Percentiles rank a stretch among this genome's conserved stretches.
Conservation (phyloP, 2,329 filamentous ascomycete species). For the Trichoderma oligosporum region DNA sequence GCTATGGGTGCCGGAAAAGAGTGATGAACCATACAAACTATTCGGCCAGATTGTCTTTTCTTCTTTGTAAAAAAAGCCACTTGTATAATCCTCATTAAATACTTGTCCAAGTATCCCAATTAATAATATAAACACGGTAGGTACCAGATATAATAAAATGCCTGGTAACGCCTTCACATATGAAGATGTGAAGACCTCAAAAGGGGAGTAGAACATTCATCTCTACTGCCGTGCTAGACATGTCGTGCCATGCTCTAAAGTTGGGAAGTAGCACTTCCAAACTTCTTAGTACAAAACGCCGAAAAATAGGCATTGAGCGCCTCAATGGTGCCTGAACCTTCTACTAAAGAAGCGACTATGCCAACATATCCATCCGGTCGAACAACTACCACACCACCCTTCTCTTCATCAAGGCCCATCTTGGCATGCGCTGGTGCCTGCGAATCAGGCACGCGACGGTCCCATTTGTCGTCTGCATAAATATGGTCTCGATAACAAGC, state of each 20-base stretch:
- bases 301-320: constrained; percentile 80
- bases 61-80: no score
- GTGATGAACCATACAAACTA: no score
- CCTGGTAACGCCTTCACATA: no score
- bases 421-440: constrained; percentile 77
- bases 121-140: not conserved
- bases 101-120: not conserved
- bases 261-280: constrained; percentile 36
- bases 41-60: no score
- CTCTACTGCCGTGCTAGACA: no score
- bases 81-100: not conserved
- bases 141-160: not conserved
- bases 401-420: constrained; percentile 72
- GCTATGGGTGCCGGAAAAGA: no score
- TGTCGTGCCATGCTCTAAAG: no score
- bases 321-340: constrained; percentile 75
- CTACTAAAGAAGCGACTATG: constrained; percentile 66
- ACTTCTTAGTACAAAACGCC: constrained; percentile 62
- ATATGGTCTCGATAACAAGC: constrained; percentile 75
- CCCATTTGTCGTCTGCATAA: constrained; percentile 80
- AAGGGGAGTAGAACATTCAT: no score
- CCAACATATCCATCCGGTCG: constrained; percentile 85
- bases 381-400: constrained; percentile 77
- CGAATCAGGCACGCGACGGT: constrained; percentile 65
- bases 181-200: no score